Evolutionary conservation across 2,329 filamentous ascomycete genomes (phyloP).

Genomic region (Sporothrix pallida): DNA sequence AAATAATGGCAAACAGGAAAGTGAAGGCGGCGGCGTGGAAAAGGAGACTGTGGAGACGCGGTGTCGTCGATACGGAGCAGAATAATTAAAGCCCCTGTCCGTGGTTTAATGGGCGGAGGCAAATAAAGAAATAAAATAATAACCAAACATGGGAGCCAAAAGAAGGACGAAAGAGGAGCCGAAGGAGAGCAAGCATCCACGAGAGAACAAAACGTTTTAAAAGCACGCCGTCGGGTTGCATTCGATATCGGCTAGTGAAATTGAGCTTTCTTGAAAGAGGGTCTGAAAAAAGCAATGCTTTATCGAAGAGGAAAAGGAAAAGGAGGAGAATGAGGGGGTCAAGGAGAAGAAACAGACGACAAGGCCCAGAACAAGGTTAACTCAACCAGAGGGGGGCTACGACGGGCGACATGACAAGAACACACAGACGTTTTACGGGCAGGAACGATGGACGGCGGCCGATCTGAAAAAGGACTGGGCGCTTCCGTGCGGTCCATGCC

Average conservation of each 20-base stretch:
- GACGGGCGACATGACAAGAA: no score
- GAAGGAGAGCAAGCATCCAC: neutral
- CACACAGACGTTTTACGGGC: conserved; percentile 14
- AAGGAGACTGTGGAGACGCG: conserved; percentile 14
- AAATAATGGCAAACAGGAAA: neutral
- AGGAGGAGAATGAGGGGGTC: conserved; percentile 3
- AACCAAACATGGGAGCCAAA: neutral
- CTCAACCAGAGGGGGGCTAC: neutral
- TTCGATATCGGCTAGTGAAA: conserved; percentile 4
- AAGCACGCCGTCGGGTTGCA: conserved; percentile 14
- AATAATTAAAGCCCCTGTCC: conserved; percentile 29
- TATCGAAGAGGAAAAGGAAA: neutral
- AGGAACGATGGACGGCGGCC: neutral
- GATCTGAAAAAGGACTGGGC: conserved; percentile 3
- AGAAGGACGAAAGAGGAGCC: conserved; percentile 6
- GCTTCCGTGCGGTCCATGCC: neutral
- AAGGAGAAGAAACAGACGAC: neutral
- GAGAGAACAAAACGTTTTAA: neutral
- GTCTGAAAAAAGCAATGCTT: neutral
- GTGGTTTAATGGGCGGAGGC: conserved; percentile 18
- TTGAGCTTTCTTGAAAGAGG: conserved; percentile 18
- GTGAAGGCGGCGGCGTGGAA: conserved; percentile 5
- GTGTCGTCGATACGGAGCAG: conserved; percentile 8
- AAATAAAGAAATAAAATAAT: neutral
- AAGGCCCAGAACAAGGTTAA: conserved; percentile 17